A percentile compares a stretch with the other conserved stretches of the same genome.
phyloP scores from a whole-genome alignment of 2,329 filamentous ascomycete genomes.

The Phialocephala subalpina region DNA sequence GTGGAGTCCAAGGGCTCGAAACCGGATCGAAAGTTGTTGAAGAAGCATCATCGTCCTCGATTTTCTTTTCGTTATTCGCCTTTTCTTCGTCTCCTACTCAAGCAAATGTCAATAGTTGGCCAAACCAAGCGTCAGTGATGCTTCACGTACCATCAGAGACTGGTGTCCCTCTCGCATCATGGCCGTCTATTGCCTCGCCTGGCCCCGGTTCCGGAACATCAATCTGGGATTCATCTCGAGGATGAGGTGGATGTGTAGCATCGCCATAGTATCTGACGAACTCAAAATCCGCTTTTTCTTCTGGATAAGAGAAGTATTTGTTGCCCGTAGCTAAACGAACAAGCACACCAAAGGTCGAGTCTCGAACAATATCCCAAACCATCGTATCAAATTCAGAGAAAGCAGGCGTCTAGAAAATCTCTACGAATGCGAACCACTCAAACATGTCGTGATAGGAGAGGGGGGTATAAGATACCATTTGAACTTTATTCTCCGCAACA shows the following conservation, averaged over 20 bases:
- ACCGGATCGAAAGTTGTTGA: not conserved
- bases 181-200: not conserved
- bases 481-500: not conserved
- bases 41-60: not conserved
- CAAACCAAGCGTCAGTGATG: not conserved
- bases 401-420: not conserved
- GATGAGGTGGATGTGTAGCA: slow-evolving; percentile 2
- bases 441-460: not conserved
- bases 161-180: not conserved
- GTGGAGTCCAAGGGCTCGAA: not conserved
- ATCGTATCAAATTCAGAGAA: not conserved
- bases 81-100: not conserved
- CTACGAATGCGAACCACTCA: not conserved
- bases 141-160: not conserved
- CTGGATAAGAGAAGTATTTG: slow-evolving; percentile 2
- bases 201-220: not conserved
- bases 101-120: not conserved
- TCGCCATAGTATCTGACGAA: slow-evolving; percentile 10
- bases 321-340: slow-evolving; percentile 1
- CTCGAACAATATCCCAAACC: slow-evolving; percentile 12
- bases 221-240: not conserved
- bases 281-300: slow-evolving; percentile 8
- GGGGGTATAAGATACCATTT: slow-evolving; percentile 5
- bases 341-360: slow-evolving; percentile 14
- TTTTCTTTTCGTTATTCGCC: slow-evolving; percentile 1